Evolutionary conservation across 2,329 filamentous ascomycete species (phyloP), one percentile per base, ranked within the genome.

Genomic region (Talaromyces amestolkiae): DNA sequence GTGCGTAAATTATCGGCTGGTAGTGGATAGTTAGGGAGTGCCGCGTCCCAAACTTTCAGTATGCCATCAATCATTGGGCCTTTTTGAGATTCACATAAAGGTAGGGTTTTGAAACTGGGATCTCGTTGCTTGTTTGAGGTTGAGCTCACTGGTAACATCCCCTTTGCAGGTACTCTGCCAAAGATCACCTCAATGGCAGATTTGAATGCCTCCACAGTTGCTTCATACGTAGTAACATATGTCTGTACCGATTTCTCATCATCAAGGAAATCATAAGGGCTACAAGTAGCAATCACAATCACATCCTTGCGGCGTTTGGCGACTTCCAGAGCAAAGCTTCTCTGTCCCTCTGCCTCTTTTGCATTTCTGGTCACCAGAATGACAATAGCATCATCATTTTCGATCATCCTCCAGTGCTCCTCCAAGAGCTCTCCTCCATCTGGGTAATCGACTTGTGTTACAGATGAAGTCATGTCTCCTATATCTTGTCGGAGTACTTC

Each of bases 181-280:
- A 81, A 82, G 19, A 82, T 76, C 5, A 79, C 70, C 56, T 76
- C 71, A 3, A 74, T 70, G 7, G 78, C 79, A 10, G 78, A 75
- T 22, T 71, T 68, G 64, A 81, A 82, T 3, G 80, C 79, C 54
- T 79, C 77, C 13, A 74, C 60, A 0, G 78, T 82, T 15, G 80
- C 80, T 60, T 82, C 80, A 61, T 82, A 81, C 6, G 77, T 81
- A 6, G 78, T 70, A 39, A 82, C 73, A 59, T 81, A 81, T 19
- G 80, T 81, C 61, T 73, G 73, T 24, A 63, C 7, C 35, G 80
- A 72, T 8, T 68, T 69, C 1, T 66, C 65, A 10, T 75, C 74
- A 24, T 79, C 72, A 4, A 82, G 69, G 31, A 82, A 80, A 66
- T 82, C 80, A 63, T 81, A 82, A 2, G 80, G 79, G 67, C 75